Percentiles rank a stretch among this genome's conserved stretches.
phyloP scores from a whole-genome alignment of 306 rosid genomes.

The Hippophae tibetana region DNA sequence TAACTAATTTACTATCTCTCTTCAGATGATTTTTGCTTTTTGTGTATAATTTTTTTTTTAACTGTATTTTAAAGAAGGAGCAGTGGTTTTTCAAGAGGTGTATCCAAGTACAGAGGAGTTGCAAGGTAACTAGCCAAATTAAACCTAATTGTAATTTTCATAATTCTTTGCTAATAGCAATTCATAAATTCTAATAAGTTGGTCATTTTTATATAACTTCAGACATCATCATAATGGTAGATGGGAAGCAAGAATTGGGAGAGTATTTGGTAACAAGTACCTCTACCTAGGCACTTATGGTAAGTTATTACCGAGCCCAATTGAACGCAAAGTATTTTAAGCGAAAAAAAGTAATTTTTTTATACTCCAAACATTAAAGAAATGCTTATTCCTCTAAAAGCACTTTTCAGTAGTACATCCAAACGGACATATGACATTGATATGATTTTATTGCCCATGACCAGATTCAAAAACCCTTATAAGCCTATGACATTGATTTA shows the following conservation, averaged over 20 bases:
- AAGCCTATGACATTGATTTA: background rate
- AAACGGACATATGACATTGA: no score
- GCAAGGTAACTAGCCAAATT: slow-evolving; percentile 20
- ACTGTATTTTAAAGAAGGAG: slow-evolving; percentile 26
- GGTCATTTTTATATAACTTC: slow-evolving; percentile 11
- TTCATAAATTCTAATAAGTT: slow-evolving; percentile 1
- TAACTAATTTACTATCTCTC: background rate
- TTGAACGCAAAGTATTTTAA: no score
- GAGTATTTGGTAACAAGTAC: slow-evolving; percentile 45
- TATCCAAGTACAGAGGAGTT: slow-evolving; percentile 42
- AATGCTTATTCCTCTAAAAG: no score
- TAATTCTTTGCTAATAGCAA: background rate
- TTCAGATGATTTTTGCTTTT: background rate
- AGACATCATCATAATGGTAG: slow-evolving; percentile 47
- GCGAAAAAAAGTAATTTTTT: no score
- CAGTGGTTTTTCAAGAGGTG: slow-evolving; percentile 44
- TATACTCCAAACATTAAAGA: no score
- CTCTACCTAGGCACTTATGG: slow-evolving; percentile 40
- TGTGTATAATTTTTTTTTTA: background rate
- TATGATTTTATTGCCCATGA: background rate
- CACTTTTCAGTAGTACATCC: no score
- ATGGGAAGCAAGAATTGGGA: slow-evolving; percentile 52
- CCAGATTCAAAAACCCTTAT: background rate
- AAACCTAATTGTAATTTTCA: background rate
- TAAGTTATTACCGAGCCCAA: slow-evolving; percentile 5